Percentiles rank a stretch among this genome's conserved stretches.
phyloP scores from a whole-genome alignment of 345 rosid species.

The Boechera retrofracta region DNA sequence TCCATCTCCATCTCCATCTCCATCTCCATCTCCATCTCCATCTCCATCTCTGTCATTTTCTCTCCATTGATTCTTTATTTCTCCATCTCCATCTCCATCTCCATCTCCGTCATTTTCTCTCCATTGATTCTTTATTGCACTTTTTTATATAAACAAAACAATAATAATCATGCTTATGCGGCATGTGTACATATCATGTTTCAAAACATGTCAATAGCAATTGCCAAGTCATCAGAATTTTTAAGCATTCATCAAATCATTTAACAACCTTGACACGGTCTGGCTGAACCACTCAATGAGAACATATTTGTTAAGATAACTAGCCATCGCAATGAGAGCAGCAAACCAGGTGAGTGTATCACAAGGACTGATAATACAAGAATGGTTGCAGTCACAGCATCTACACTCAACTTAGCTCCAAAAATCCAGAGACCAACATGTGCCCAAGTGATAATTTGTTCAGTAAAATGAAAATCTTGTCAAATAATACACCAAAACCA shows the following conservation, averaged over 20 bases:
- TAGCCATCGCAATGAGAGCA: conserved; percentile 99
- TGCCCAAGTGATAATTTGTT: conserved; percentile 17
- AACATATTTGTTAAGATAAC: conserved; percentile 97
- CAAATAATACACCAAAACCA: conserved; percentile 7
- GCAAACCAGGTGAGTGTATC: conserved; percentile 98
- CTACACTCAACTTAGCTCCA: conserved; percentile 78
- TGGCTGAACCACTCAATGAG: conserved; percentile 99
- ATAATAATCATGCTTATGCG: too few species aligned
- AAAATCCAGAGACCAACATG: conserved; percentile 98
- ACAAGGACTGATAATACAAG: conserved; percentile 90
- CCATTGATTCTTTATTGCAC: too few species aligned
- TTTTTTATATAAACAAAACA: too few species aligned
- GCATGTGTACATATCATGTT: too few species aligned
- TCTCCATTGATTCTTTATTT: too few species aligned
- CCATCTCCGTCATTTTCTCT: too few species aligned
- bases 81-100: too few species aligned
- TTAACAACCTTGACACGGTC: conserved; percentile 89
- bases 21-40: too few species aligned
- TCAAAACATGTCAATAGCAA: conserved; percentile 10
- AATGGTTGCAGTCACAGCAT: conserved; percentile 99
- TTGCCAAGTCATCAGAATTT: not conserved
- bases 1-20: too few species aligned
- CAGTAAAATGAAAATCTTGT: not conserved
- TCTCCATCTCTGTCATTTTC: too few species aligned
- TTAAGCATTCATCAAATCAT: not conserved